Evolutionary conservation across 495 filamentous ascomycete genomes (phyloP), one percentile per base, ranked within the genome.

Genomic region (Hyphodiscus hymeniophilus): DNA sequence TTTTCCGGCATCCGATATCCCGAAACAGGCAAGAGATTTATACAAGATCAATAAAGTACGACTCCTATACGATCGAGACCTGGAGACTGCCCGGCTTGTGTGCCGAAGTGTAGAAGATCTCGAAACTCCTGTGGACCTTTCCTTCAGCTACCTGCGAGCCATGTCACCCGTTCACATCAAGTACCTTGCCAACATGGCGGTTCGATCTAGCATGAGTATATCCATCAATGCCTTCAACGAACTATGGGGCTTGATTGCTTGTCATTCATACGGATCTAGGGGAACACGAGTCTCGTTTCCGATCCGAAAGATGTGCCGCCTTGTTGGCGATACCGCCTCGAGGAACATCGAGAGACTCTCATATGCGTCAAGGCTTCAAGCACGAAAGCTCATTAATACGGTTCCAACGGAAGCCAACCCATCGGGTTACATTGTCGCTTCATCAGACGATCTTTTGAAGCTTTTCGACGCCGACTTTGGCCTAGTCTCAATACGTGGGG

Each of bases 231-330:
- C 84, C 0, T 89, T 92, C 58, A 70, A 75, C 49, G 82, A 94
- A 47, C 68, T 95, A 0, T 96, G 90, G 90, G 91, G 90, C 0
- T 69, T 96, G 28, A 87, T 96, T 16, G 77, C 88, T 1, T 96
- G 88, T 47, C 90, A 97, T 60, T 77, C 81, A 1, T 94, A 95
- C 59, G 88, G 81, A 5, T 51, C 70, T 0, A 70, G 73, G 15
- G 87, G 88, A 1, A 95, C 92, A 88, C 73, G 91, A 28, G 89
- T 96, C 2, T 83, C 86, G 0, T 95, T 95, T 57, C 89, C 89
- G 0, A 85, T 95, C 33, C 76, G 90, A 12, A 95, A 94, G 64
- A 89, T 97, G 83, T 96, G 91, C 60, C 78, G 88, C n/a, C 66
- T 95, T 13, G 76, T 97, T 21, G 87, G 90, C 3, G 91, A 97